Percentiles rank a stretch among this genome's conserved stretches.
Conservation (phyloP, 805 yeast genomes). For the Priceomyces carsonii region DNA sequence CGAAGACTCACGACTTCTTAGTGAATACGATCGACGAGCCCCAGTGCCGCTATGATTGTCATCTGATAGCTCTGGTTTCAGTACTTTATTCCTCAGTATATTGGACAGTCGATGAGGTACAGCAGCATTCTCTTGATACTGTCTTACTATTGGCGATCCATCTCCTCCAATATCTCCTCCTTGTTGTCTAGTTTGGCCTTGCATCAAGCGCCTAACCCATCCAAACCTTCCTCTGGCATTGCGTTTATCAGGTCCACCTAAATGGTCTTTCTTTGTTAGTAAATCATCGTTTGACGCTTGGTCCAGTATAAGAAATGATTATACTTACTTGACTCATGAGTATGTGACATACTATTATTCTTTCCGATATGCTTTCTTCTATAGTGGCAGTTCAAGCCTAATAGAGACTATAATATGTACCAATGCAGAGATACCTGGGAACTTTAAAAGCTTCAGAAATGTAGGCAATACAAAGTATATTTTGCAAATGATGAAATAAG, state of each 20-base stretch:
- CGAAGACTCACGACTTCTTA: slow-evolving; percentile 6
- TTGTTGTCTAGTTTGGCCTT: slow-evolving; percentile 28
- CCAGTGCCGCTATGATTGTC: slow-evolving; percentile 1
- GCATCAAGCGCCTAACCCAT: slow-evolving; percentile 44
- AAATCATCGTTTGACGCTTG: not conserved
- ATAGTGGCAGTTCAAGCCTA: no score
- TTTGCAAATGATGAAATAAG: no score
- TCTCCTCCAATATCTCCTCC: no score
- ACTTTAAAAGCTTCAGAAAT: no score
- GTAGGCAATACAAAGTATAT: no score
- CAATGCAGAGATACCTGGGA: no score
- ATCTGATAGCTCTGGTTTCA: slow-evolving; percentile 1
- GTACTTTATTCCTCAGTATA: no score
- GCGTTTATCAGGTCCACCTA: slow-evolving; percentile 21
- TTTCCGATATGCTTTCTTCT: no score
- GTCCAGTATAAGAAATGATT: not conserved
- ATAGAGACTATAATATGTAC: no score
- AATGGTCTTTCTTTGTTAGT: slow-evolving; percentile 6
- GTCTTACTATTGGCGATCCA: no score
- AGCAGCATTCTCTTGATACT: no score
- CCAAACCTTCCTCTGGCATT: slow-evolving; percentile 33
- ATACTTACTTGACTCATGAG: slow-evolving; percentile 7
- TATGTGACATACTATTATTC: slow-evolving; percentile 7
- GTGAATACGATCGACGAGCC: slow-evolving; percentile 4
- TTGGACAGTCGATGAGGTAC: no score